Conservation (phyloP, 371 early-diverging fungal genomes). For the Sporodiniella umbellata region DNA sequence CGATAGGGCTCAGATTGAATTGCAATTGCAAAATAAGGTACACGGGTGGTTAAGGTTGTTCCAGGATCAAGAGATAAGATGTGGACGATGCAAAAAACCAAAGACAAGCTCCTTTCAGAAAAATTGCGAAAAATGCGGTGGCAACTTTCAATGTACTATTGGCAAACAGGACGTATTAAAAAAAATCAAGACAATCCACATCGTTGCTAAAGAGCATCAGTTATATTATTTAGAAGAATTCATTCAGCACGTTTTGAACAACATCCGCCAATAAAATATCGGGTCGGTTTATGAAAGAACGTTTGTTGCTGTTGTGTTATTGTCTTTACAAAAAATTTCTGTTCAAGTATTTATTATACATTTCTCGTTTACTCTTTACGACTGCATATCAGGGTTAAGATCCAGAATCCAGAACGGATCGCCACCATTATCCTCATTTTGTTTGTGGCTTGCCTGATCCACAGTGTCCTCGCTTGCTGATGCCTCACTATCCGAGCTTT, state of each 20-base stretch:
- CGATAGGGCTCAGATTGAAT: conserved; percentile 73
- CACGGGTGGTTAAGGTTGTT: conserved; percentile 57
- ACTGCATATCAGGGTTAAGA: conserved; percentile 46
- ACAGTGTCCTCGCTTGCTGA: conserved; percentile 26
- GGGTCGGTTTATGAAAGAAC: no score
- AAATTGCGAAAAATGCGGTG: conserved; percentile 58
- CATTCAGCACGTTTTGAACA: conserved; percentile 52
- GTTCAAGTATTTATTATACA: no score
- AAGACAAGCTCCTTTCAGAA: conserved; percentile 71
- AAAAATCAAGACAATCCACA: conserved; percentile 59
- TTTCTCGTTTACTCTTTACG: conserved; percentile 5
- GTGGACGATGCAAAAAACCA: conserved; percentile 75
- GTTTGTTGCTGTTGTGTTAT: no score
- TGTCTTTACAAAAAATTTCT: no score
- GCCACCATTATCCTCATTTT: conserved; percentile 28
- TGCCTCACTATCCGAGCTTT: conserved; percentile 37
- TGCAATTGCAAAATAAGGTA: conserved; percentile 69
- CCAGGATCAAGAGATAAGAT: conserved; percentile 87
- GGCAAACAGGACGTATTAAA: conserved; percentile 45
- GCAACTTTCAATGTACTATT: conserved; percentile 48
- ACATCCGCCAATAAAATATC: no score
- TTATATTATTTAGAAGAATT: conserved; percentile 55
- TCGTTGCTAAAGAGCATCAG: conserved; percentile 61
- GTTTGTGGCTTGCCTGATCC: conserved; percentile 12
- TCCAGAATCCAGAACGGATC: conserved; percentile 51